Evolutionary conservation across 192 early-diverging fungal genomes (phyloP).

Genomic region (Backusella sp.): DNA sequence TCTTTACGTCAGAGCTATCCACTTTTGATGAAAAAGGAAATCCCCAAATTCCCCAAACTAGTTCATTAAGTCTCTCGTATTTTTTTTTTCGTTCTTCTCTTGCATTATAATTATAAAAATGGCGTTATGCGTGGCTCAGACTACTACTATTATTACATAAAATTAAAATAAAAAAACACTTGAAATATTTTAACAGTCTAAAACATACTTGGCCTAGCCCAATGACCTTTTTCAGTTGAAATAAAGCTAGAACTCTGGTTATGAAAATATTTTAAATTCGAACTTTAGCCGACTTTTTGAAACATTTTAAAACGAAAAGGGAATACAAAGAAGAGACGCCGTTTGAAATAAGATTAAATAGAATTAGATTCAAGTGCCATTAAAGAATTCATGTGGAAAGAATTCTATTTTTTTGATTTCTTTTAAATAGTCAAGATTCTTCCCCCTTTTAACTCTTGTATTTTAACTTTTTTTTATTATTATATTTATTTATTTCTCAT

Average conservation of each 20-base stretch:
- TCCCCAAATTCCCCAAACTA: too few relatives aligned
- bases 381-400: not conserved
- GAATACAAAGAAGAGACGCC: not conserved
- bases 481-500: not conserved
- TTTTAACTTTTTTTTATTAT: not conserved
- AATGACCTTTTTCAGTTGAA: not conserved
- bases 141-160: not conserved
- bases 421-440: not conserved
- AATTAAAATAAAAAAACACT: not conserved
- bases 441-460: not conserved
- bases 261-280: conserved; percentile 3
- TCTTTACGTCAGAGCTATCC: not conserved
- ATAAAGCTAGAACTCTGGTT: not conserved
- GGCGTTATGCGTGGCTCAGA: not conserved
- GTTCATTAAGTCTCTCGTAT: not conserved
- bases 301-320: not conserved
- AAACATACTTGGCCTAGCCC: not conserved
- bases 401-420: conserved; percentile 1
- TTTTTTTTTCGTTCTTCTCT: not conserved
- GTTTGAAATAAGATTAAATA: not conserved
- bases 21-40: not conserved
- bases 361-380: not conserved
- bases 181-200: not conserved
- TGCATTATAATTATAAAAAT: not conserved
- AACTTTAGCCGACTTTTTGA: not conserved